phyloP scores from a whole-genome alignment of 441 rosid species.

The Bruguiera hainesii region DNA sequence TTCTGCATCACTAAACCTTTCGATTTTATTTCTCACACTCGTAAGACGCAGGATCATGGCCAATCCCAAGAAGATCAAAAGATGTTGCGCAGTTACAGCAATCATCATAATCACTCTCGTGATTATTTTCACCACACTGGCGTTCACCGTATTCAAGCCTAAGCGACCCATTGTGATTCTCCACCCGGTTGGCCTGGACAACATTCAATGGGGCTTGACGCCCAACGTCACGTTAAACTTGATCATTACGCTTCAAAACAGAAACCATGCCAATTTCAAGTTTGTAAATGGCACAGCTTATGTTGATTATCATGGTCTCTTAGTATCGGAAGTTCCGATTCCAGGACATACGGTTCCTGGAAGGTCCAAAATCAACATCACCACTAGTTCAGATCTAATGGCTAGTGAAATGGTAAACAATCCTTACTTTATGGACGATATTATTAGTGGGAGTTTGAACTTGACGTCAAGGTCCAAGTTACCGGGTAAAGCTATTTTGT shows the following conservation, averaged over 20 bases:
- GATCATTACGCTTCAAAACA: no score
- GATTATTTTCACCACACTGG: neutral
- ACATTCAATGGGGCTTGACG: neutral
- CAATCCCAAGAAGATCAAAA: neutral
- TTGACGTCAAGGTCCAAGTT: neutral
- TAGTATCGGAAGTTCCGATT: no score
- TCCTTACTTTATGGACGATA: neutral
- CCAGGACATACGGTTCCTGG: slow-evolving; percentile 18
- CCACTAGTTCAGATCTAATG: slow-evolving; percentile 19
- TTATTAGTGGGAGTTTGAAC: neutral
- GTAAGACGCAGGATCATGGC: neutral
- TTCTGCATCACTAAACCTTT: no score
- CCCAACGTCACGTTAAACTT: neutral
- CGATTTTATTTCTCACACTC: no score
- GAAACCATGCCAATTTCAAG: no score
- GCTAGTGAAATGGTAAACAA: slow-evolving; percentile 13
- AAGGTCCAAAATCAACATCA: slow-evolving; percentile 27
- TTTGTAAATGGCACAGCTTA: no score
- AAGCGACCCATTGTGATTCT: neutral
- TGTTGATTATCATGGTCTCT: no score
- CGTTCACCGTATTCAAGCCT: neutral
- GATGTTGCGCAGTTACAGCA: neutral
- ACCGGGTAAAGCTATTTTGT: neutral
- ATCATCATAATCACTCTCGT: neutral
- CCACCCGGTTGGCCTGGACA: neutral